phyloP scores from a whole-genome alignment of 441 rosid genomes.

The Mallotus japonicus region DNA sequence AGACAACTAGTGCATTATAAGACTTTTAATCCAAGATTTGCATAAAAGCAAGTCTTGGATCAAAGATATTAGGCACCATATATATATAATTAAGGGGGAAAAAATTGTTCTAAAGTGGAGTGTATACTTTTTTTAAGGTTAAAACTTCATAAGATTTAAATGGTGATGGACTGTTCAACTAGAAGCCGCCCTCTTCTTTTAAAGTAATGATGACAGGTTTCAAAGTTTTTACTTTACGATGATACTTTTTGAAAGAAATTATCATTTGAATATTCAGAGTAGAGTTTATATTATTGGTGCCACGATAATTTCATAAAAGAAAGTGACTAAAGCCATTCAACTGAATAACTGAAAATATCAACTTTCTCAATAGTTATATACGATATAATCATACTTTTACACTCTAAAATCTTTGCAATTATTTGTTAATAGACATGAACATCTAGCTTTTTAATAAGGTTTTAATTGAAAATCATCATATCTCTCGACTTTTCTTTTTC shows the following conservation, averaged over 20 bases:
- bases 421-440: no score
- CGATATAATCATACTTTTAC: not conserved
- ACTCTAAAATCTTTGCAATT: not conserved
- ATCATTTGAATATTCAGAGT: no score
- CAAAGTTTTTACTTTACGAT: no score
- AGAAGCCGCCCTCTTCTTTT: no score
- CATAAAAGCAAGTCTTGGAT: slow-evolving; percentile 17
- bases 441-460: no score
- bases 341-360: slow-evolving; percentile 21
- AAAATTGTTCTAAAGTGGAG: not conserved
- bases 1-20: not conserved
- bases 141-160: no score
- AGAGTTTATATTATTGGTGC: not conserved
- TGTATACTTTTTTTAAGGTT: no score
- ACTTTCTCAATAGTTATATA: not conserved
- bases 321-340: slow-evolving; percentile 14
- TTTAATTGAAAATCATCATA: no score
- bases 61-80: not conserved
- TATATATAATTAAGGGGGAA: not conserved
- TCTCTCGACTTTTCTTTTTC: no score
- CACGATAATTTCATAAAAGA: slow-evolving; percentile 5
- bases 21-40: slow-evolving; percentile 30
- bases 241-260: no score
- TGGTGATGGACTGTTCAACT: no score
- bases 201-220: no score